Percentiles rank a stretch among this genome's conserved stretches.
These are phyloP conservation scores for Cordyceps cicadae DNA, from an alignment of 2,329 filamentous ascomycete species.

Conservation along the genomic window DNA sequence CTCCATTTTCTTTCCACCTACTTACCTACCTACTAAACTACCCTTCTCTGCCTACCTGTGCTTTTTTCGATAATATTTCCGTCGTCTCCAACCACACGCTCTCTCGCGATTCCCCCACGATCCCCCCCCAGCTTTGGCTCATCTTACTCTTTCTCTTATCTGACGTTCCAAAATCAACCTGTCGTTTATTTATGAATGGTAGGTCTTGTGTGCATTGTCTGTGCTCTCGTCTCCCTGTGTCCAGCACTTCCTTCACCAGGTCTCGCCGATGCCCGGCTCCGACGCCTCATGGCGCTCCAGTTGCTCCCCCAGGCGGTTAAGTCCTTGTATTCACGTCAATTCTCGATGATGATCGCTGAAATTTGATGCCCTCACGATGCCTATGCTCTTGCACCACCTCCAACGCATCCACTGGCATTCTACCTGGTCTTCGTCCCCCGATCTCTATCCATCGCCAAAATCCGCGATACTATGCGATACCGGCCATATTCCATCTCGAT, in stretches of 20 bases:
- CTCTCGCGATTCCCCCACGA: constrained; percentile 18
- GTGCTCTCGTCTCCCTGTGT: constrained; percentile 13
- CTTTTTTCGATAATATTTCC: constrained; percentile 26
- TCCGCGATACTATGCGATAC: neutral
- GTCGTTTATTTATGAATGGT: constrained; percentile 43
- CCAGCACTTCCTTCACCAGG: constrained; percentile 21
- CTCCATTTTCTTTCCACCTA: constrained; percentile 24
- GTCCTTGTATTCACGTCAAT: neutral
- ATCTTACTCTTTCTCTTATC: constrained; percentile 15
- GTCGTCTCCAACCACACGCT: constrained; percentile 26
- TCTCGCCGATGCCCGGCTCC: neutral
- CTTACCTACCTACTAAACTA: neutral
- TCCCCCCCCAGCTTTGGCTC: neutral
- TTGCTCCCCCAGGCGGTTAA: neutral
- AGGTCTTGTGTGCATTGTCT: constrained; percentile 29
- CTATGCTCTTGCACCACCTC: neutral
- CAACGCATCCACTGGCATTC: neutral
- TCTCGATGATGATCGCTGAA: neutral
- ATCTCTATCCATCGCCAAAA: constrained; percentile 1
- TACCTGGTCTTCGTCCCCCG: neutral
- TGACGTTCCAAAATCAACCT: constrained; percentile 26
- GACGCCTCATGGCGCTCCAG: neutral
- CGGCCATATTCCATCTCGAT: constrained; percentile 1
- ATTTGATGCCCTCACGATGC: neutral
- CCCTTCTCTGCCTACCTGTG: constrained; percentile 23